phyloP scores from a whole-genome alignment of 768 basidiomycete genomes.

The Ramaria sp. region DNA sequence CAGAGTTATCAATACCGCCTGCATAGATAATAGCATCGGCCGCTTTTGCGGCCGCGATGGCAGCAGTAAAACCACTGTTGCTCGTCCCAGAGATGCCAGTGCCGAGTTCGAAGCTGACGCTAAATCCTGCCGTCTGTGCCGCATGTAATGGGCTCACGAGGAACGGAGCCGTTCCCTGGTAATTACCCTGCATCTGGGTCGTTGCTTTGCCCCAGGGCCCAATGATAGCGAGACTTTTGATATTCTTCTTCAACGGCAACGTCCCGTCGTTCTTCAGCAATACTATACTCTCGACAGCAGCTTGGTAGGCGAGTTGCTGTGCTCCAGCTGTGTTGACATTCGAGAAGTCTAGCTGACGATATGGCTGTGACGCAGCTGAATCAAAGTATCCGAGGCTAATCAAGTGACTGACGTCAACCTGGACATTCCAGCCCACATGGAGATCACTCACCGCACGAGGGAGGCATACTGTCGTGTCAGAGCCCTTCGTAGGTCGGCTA shows the following conservation, averaged over 20 bases:
- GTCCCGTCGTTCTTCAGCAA: constrained; percentile 55
- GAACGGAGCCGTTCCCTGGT: constrained; percentile 43
- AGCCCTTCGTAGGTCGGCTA: constrained; percentile 32
- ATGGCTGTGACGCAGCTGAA: constrained; percentile 37
- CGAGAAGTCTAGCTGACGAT: constrained; percentile 36
- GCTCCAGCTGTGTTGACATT: constrained; percentile 38
- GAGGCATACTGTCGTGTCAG: constrained; percentile 40
- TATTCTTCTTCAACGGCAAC: constrained; percentile 36
- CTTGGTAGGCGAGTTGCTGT: constrained; percentile 38
- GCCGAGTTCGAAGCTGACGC: constrained; percentile 32
- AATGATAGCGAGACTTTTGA: constrained; percentile 44
- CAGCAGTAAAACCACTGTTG: constrained; percentile 38
- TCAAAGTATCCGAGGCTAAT: constrained; percentile 49
- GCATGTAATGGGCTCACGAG: constrained; percentile 43
- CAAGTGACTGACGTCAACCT: not conserved
- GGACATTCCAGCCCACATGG: not conserved
- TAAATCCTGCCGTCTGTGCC: constrained; percentile 36
- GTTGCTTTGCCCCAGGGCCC: constrained; percentile 53
- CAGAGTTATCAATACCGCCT: constrained; percentile 41
- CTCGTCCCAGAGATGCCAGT: constrained; percentile 30
- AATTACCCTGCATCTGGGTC: constrained; percentile 47
- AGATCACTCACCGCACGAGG: constrained; percentile 34
- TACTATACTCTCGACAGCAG: constrained; percentile 44
- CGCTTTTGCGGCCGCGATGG: constrained; percentile 35
- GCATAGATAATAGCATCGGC: constrained; percentile 43